Base-by-base conservation (phyloP, 345 rosid genomes). In the Moricandia arvensis region DNA sequence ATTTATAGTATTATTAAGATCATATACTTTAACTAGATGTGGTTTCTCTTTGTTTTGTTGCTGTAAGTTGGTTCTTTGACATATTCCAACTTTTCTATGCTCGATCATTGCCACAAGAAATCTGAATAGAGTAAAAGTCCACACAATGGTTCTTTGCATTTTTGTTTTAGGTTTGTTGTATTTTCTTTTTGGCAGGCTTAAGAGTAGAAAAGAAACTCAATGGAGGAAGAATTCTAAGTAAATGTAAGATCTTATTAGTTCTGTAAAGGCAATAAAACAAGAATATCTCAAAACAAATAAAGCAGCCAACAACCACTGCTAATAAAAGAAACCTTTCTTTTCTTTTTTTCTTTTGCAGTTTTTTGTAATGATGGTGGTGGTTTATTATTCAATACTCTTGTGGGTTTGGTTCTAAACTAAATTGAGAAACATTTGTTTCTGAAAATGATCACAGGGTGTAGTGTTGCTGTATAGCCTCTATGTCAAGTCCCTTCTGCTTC, bases 401-500 rank as follows among this genome's bases (percentile, higher is more conserved):
- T 68, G 33, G 29, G 47, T 49, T 54, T 29, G 12, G 5, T 60
- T 75, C 71, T 66, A 66, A 63, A 63, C 80, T 71, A 80, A 80
- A 55, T 72, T 72, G 76, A 79, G 75, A 61, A 54, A 45, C 29
- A 24, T 16, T 54, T 51, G 68, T 73, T 55, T 34, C 69, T 55
- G 66, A 76, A 54, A 43, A 43, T 43, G 13, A 63, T 91, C 86
- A 93, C 61, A 91, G 86, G 10, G 95, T 93, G 85, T 91, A 90
- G 78, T 91, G 91, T 65, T 93, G 96, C 71, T 93, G 96, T 66
- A 91, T 88, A 72, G 97, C 86, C 26, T 87, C 93, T 4, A 90
- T 90, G 84, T 93, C 98, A 15, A 93, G 90, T 73, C 97, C 97
- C 79, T 93, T 93, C 72, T 91, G 94, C 69, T 89, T 91, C 81